phyloP scores from a whole-genome alignment of 1,139 yeast species.

The Geotrichum australiense region DNA sequence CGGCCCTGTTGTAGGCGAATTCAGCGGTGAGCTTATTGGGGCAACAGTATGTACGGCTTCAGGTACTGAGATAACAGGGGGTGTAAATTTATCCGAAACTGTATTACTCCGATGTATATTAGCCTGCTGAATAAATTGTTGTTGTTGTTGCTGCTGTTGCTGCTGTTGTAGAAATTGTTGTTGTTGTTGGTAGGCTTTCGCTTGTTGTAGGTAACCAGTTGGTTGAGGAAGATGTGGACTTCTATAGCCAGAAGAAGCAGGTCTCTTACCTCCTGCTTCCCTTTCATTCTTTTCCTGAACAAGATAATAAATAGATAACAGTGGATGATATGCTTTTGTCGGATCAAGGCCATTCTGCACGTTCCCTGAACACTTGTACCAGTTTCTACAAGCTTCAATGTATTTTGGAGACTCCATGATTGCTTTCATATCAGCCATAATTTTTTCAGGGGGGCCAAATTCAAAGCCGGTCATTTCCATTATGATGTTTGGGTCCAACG shows the following conservation, averaged over 20 bases:
- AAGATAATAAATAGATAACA: conserved; percentile 76
- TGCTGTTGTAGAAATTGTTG: conserved; percentile 12
- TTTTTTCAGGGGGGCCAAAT: conserved; percentile 60
- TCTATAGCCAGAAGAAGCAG: conserved; percentile 23
- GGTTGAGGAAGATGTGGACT: conserved; percentile 15
- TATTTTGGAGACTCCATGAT: conserved; percentile 65
- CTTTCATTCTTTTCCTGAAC: conserved; percentile 75
- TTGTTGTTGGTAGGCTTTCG: conserved; percentile 21
- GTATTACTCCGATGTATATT: conserved; percentile 7
- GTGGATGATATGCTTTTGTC: conserved; percentile 84
- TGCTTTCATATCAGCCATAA: conserved; percentile 49
- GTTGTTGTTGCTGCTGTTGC: conserved; percentile 17
- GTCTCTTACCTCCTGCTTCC: conserved; percentile 33
- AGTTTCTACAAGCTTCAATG: conserved; percentile 53
- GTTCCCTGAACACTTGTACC: conserved; percentile 41
- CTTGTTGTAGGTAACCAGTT: conserved; percentile 16
- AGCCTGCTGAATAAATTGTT: conserved; percentile 17
- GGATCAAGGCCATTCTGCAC: conserved; percentile 50
- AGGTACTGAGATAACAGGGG: conserved; percentile 17
- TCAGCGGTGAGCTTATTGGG: neutral
- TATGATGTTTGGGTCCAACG: conserved; percentile 65
- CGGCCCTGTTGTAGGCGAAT: neutral
- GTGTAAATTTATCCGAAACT: conserved; percentile 11
- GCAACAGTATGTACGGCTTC: conserved; percentile 17
- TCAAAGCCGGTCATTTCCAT: conserved; percentile 74